Percentiles rank a stretch among this genome's conserved stretches.
Evolutionary conservation across 768 basidiomycete genomes (phyloP).

Genomic region (Neoboletus magnificus): DNA sequence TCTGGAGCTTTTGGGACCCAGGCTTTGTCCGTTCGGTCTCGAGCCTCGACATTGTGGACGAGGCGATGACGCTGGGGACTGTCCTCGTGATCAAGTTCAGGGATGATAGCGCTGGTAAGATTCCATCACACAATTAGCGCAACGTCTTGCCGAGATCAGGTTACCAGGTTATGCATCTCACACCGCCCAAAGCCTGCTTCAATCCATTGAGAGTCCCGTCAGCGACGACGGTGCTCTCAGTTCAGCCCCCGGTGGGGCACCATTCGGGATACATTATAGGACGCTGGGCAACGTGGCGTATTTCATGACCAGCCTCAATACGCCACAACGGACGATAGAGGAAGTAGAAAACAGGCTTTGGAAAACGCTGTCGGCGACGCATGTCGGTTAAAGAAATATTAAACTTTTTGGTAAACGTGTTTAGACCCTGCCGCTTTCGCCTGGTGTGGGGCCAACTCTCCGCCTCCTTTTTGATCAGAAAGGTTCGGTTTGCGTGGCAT

Average conservation of each 20-base stretch:
- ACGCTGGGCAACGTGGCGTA: constrained; percentile 92
- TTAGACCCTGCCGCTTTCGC: not conserved
- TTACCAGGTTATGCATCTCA: constrained; percentile 54
- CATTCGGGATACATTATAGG: constrained; percentile 76
- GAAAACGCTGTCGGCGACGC: constrained; percentile 27
- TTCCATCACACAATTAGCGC: not conserved
- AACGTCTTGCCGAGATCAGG: not conserved
- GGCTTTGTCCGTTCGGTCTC: constrained; percentile 67
- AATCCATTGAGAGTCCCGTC: constrained; percentile 41
- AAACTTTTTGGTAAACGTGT: not conserved
- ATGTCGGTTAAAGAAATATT: not conserved
- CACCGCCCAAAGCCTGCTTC: constrained; percentile 61
- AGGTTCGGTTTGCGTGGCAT: not conserved
- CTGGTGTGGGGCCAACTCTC: too few relatives aligned
- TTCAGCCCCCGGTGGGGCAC: constrained; percentile 48
- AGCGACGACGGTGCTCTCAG: constrained; percentile 30
- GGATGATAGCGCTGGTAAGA: constrained; percentile 52
- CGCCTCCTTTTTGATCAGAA: not conserved
- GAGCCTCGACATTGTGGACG: constrained; percentile 49
- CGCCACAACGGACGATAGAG: constrained; percentile 48
- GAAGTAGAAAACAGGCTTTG: constrained; percentile 63
- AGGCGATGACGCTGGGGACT: constrained; percentile 84
- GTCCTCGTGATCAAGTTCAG: constrained; percentile 77
- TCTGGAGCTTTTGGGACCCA: constrained; percentile 91
- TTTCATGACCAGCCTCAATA: constrained; percentile 88